Evolutionary conservation across 441 rosid genomes (phyloP), one percentile per base, ranked within the genome.

Genomic region (Pelargonium exstipulatum): DNA sequence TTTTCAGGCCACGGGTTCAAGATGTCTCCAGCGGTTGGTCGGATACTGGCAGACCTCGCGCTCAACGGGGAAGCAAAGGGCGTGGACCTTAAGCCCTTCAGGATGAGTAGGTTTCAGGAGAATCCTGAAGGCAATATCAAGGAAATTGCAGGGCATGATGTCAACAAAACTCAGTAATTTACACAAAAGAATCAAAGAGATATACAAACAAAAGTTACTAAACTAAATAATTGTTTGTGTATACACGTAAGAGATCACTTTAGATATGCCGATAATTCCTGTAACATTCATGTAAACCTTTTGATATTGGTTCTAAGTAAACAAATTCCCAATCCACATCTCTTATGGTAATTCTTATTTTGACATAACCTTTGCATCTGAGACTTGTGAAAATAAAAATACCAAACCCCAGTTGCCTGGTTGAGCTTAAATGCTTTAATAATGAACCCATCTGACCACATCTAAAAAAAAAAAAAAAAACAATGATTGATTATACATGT

Each of bases 1-100:
- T 94, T 91, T 81, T 94, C 97, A 0, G 97, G 94, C 18, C 98
- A 94, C 24, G 97, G 97, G 1, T 91, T 94, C 73, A 94, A 94
- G 88, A 90, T 89, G 95, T 81, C 88, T 0, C 95, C 96, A 0
- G 79, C 71, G 0, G 82, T 88, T n/a, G 97, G 93, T 13, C 83
- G 86, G 85, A 79, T 91, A 9, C 43, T 94, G 74, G 85, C 85
- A 1, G 96, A 90, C 13, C 75, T 94, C 43, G 96, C 67, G 26
- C 74, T 80, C 2, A 32, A 40, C 0, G 97, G 95, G 16, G 85
- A 79, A 48, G 81, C 81, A 0, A 75, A 81, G 29, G 96, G 87
- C 37, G 82, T 81, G 71, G 93, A 86, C 65, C 46, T 87, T 43
- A 76, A 80, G 69, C 67, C 77, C 62, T 88, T 91, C 43, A 81